Evolutionary conservation across 352 stramenopile genomes (phyloP), one percentile per base, ranked within the genome.

Genomic region (Phytophthora pisi): DNA sequence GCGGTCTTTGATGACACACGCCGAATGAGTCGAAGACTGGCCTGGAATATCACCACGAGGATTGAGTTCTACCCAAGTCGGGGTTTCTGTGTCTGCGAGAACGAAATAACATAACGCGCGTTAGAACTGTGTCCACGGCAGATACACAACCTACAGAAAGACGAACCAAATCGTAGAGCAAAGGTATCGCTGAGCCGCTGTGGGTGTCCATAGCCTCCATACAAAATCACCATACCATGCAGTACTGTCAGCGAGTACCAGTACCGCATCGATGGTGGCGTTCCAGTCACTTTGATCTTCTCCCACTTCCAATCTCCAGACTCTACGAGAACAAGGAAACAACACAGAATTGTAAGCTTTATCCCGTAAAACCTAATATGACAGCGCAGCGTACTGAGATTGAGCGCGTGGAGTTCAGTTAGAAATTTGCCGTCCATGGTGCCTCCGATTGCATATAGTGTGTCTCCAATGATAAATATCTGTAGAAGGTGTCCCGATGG

Each of bases 391-490:
- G 57, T 87, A 87, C 81, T 74, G 13, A 87, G 64, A 42, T 86
- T 71, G 16, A 89, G 56, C 38, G 66, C 61, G 18, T 89, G 79
- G 46, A 89, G 68, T 51, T 89, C 78, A 0, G 74, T 86, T 6
- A 86, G 74, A 51, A 84, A 87, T 57, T 87, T 89, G 26, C 81
- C 81, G 54, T 89, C 81, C 13, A 70, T 84, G 1, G 81, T 89
- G 46, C 78, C 76, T 11, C 81, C 81, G 46, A 89, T 86, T 30
- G 79, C 72, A 61, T 87, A 89, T 26, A 89, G 68, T 42, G 59
- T 64, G 26, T 86, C 72, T 9, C 58, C 53, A 18, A 89, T 63
- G 42, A 89, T 70, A 46, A 89, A 87, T 45, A 81, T 70, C 50
- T 89, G 81, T 10, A 89, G 71, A 54, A 89, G 61, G 23, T 74